A percentile compares a stretch with the other conserved stretches of the same genome.
phyloP scores from a whole-genome alignment of 179 eudicot species.

The Vitellaria paradoxa region DNA sequence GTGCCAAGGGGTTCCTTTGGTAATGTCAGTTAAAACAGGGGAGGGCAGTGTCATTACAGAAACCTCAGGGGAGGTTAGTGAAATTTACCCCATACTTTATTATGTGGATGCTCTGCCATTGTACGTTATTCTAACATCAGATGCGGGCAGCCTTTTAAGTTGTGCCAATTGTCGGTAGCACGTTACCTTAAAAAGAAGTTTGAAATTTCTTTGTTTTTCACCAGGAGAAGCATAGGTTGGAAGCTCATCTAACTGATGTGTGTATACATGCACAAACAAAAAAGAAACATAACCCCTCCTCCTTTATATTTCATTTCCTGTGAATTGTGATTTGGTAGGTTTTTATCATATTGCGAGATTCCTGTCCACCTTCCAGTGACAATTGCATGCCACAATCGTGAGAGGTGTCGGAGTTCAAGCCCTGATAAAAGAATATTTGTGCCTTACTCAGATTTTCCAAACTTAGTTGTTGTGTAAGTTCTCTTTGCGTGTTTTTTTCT shows the following conservation, averaged over 20 bases:
- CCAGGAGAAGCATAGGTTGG: background rate
- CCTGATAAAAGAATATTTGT: conserved; percentile 53
- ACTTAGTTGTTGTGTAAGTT: conserved; percentile 81
- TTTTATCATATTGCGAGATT: conserved; percentile 72
- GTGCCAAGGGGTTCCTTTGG: no score
- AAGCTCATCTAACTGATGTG: background rate
- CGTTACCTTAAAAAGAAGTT: background rate
- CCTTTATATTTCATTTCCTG: conserved; percentile 6
- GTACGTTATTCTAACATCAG: no score
- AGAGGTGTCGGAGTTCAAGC: conserved; percentile 77
- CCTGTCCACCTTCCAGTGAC: conserved; percentile 75
- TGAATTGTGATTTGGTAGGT: conserved; percentile 45
- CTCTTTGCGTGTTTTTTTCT: background rate
- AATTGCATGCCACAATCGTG: conserved; percentile 77
- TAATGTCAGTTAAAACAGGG: no score
- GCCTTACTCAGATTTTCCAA: conserved; percentile 69
- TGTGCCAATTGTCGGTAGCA: background rate
- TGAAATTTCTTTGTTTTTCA: background rate
- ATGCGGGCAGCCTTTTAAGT: background rate
- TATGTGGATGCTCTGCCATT: no score
- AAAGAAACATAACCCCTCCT: background rate
- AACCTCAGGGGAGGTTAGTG: no score
- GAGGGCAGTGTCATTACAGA: no score
- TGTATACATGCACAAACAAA: background rate
- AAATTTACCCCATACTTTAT: no score